A percentile compares a stretch with the other conserved stretches of the same genome.
Conservation (phyloP, 495 filamentous ascomycete species). For the Aspergillus saccharolyticus region DNA sequence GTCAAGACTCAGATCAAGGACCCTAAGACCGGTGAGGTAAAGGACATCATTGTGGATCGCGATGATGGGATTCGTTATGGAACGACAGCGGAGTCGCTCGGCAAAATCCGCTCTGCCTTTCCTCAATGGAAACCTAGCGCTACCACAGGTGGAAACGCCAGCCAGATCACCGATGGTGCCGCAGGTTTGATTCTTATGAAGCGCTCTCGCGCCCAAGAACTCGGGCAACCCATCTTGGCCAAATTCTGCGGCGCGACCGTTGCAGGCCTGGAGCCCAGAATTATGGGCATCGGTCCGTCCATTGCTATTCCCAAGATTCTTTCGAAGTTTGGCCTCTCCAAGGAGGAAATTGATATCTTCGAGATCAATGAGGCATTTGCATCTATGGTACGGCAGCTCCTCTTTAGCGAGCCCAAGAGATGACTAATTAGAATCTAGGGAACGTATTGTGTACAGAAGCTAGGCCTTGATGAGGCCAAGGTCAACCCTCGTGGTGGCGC, state of each 20-base stretch:
- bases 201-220: conserved; percentile 73
- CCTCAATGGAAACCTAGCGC: conserved; percentile 78
- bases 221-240: conserved; percentile 82
- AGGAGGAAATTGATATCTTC: conserved; percentile 80
- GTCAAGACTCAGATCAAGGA: conserved; percentile 77
- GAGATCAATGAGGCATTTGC: conserved; percentile 98
- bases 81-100: conserved; percentile 73
- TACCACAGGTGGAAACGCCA: conserved; percentile 87
- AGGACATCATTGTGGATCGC: conserved; percentile 69
- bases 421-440: conserved; percentile 33
- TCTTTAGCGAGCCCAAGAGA: neutral
- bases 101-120: conserved; percentile 86
- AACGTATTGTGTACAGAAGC: conserved; percentile 77
- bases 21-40: conserved; percentile 69
- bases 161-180: conserved; percentile 91
- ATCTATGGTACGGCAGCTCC: conserved; percentile 61
- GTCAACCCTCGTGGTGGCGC: conserved; percentile 86
- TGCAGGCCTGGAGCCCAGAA: conserved; percentile 77
- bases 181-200: conserved; percentile 91
- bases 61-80: conserved; percentile 90
- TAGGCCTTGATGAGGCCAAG: conserved; percentile 74
- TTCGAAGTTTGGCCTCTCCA: conserved; percentile 65
- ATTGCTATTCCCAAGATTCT: conserved; percentile 92
- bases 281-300: conserved; percentile 95
- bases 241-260: conserved; percentile 92